Percentiles rank a stretch among this genome's conserved stretches.
These are phyloP conservation scores for Syzygium aqueum DNA, from an alignment of 345 rosid species.

Conservation along the genomic window DNA sequence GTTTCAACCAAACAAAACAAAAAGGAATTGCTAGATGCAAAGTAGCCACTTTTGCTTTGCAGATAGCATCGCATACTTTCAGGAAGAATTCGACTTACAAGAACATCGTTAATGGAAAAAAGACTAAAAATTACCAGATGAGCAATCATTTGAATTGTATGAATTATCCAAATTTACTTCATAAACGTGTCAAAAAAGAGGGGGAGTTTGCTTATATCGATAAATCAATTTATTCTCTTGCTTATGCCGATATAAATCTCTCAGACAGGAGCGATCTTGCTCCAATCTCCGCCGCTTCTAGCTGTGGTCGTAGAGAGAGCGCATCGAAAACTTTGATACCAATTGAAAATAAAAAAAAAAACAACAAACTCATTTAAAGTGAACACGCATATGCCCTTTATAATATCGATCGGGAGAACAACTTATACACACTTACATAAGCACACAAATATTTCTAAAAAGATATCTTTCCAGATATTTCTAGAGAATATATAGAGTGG, in stretches of 20 bases:
- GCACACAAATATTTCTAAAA: fast-evolving
- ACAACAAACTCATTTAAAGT: fast-evolving
- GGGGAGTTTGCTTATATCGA: not conserved
- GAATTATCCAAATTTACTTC: not conserved
- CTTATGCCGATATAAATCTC: not conserved
- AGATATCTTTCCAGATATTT: too few relatives aligned
- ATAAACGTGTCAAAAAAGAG: not conserved
- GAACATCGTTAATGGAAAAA: not conserved
- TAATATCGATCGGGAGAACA: not conserved
- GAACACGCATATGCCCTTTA: not conserved
- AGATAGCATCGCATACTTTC: not conserved
- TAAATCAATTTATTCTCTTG: not conserved
- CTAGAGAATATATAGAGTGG: too few relatives aligned
- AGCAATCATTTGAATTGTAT: too few relatives aligned
- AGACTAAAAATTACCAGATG: not conserved
- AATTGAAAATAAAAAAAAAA: too few relatives aligned
- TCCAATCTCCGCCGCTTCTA: conserved; percentile 12
- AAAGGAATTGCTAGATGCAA: not conserved
- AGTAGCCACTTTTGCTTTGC: not conserved
- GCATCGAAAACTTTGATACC: not conserved
- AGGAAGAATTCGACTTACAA: not conserved
- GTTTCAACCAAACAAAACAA: not conserved
- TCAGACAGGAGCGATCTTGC: conserved; percentile 10
- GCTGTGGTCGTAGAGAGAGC: not conserved
- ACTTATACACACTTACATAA: too few relatives aligned